Conservation (phyloP, 1,284 basidiomycete genomes). For the Tilletia indica region DNA sequence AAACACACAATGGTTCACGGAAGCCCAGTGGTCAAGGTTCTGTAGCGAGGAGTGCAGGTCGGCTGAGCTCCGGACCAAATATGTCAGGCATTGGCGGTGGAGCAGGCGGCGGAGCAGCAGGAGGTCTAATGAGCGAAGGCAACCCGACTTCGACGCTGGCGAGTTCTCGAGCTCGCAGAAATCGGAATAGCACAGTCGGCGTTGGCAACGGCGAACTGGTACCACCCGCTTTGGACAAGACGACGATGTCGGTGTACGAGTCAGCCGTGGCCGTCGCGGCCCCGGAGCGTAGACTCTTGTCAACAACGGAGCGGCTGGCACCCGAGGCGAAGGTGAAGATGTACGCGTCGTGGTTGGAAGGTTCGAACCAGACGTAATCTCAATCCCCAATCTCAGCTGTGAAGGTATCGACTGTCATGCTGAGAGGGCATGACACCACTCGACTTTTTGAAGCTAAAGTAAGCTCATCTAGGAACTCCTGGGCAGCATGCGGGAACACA, state of each 20-base stretch:
- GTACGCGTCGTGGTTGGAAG: slow-evolving; percentile 10
- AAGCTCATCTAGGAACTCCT: too few relatives aligned
- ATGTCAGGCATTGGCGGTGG: background rate
- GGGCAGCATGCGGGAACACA: too few relatives aligned
- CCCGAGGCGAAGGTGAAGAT: slow-evolving; percentile 17
- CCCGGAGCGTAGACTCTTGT: background rate
- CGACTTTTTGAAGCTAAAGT: too few relatives aligned
- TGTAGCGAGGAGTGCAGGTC: background rate
- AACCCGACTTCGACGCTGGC: background rate
- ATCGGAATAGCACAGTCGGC: background rate
- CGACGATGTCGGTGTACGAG: slow-evolving; percentile 7
- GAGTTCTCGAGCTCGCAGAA: background rate
- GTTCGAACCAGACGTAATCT: background rate
- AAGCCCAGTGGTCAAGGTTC: background rate
- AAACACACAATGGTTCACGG: background rate
- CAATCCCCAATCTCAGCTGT: too few relatives aligned
- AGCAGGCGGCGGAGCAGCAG: background rate
- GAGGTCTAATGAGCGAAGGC: background rate
- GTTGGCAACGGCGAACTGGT: background rate
- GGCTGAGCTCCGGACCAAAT: background rate
- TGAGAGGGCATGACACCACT: too few relatives aligned
- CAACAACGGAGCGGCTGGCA: slow-evolving; percentile 2
- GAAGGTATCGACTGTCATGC: too few relatives aligned
- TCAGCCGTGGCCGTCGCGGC: background rate
- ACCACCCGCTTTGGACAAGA: background rate